phyloP scores from a whole-genome alignment of 2,329 filamentous ascomycete genomes.

The Cytospora leucostoma region DNA sequence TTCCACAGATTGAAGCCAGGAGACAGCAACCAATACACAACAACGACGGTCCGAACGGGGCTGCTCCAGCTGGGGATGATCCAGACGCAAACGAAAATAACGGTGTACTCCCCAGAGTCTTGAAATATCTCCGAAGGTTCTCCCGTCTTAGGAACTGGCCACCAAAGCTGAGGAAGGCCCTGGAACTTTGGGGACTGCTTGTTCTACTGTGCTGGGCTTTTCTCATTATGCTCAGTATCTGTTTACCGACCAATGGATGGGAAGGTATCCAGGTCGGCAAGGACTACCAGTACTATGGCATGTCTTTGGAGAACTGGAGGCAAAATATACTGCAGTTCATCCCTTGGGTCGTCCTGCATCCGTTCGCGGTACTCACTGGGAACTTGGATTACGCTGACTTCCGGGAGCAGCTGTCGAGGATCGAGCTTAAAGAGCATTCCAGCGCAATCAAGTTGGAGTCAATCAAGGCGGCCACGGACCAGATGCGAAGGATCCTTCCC shows the following conservation, averaged over 20 bases:
- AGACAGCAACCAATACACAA: no score
- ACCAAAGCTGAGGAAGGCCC: background rate
- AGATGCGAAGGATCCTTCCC: slow-evolving; percentile 48
- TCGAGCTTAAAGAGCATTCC: slow-evolving; percentile 32
- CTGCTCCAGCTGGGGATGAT: background rate
- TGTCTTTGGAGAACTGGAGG: slow-evolving; percentile 19
- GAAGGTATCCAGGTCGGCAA: slow-evolving; percentile 22
- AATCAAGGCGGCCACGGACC: slow-evolving; percentile 6
- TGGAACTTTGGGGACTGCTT: slow-evolving; percentile 19
- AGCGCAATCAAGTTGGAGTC: slow-evolving; percentile 29
- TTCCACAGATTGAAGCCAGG: no score
- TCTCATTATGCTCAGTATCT: slow-evolving; percentile 19
- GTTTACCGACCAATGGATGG: slow-evolving; percentile 13
- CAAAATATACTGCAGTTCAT: slow-evolving; percentile 23
- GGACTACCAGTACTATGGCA: background rate
- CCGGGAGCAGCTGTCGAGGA: slow-evolving; percentile 15
- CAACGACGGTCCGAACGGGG: no score
- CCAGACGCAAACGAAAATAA: background rate
- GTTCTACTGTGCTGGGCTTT: slow-evolving; percentile 1
- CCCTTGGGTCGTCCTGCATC: slow-evolving; percentile 24
- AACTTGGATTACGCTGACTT: slow-evolving; percentile 24
- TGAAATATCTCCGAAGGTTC: background rate
- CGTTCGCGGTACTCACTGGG: slow-evolving; percentile 23
- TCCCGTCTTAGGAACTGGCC: slow-evolving; percentile 8
- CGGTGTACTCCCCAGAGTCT: background rate